phyloP scores from a whole-genome alignment of 2,329 filamentous ascomycete genomes.

The Penicillium sp. region DNA sequence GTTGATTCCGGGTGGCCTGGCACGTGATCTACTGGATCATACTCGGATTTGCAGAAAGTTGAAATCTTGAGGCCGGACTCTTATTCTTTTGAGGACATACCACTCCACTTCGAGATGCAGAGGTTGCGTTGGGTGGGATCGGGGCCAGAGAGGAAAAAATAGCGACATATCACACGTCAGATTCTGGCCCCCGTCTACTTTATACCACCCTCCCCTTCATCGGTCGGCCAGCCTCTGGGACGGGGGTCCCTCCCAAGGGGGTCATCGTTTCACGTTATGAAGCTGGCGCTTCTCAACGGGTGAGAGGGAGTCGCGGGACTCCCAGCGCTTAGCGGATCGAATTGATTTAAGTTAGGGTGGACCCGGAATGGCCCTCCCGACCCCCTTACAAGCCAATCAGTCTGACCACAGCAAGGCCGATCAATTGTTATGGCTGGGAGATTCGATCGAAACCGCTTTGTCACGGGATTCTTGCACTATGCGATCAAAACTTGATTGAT shows the following conservation, averaged over 20 bases:
- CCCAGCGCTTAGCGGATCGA: slow-evolving; percentile 12
- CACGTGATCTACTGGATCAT: not conserved
- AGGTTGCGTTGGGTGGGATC: not conserved
- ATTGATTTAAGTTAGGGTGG: not conserved
- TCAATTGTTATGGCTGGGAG: slow-evolving; percentile 4
- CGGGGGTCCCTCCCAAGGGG: not conserved
- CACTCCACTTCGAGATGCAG: not conserved
- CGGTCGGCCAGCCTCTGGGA: not conserved
- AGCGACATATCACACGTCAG: slow-evolving; percentile 11
- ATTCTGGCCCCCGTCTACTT: slow-evolving; percentile 8
- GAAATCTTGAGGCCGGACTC: not conserved
- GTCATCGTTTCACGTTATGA: slow-evolving; percentile 12
- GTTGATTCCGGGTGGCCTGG: not conserved
- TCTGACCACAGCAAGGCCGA: not conserved
- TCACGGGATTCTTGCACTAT: not conserved
- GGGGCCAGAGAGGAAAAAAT: slow-evolving; percentile 7
- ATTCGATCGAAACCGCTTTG: not conserved
- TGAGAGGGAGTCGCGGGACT: not conserved
- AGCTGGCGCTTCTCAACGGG: slow-evolving; percentile 17
- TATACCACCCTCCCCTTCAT: slow-evolving; percentile 7
- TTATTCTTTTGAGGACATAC: not conserved
- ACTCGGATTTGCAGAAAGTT: not conserved
- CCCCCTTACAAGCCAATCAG: slow-evolving; percentile 2
- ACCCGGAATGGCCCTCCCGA: not conserved
- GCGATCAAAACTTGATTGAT: not conserved